Base-by-base conservation (phyloP, 2,329 filamentous ascomycete genomes). In the Curvularia lunata region DNA sequence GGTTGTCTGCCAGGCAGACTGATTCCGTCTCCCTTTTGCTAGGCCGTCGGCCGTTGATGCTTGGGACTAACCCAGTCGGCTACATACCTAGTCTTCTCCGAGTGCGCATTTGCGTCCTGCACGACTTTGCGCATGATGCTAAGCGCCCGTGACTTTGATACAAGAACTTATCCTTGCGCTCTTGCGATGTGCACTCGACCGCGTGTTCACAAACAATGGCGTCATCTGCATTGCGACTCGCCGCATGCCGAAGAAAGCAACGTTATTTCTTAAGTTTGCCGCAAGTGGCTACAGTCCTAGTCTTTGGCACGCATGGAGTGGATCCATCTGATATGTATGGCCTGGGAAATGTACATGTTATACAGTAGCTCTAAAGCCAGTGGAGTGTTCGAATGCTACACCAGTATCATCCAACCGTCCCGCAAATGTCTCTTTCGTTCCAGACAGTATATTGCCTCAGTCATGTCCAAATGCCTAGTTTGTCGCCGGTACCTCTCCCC, bases 1-100 rank as follows among this genome's bases (percentile, higher is more conserved):
- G 69, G 64, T 58, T 61, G 66, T 64, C 43, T 62, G 66, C 64
- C 70, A 70, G 74, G 72, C 71, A 68, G 69, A 70, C 72, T 75
- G 68, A 76, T 76, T 76, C 70, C 73, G 66, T 60, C 64, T 88
- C 91, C 86, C 85, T 91, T 92, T 86, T 85, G 91, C 87, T 85
- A 95, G 90, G 86, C 89, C 91, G 88, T 96, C 83, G 91, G 90
- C 87, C 85, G 68, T 81, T 96, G 91, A 94, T 86, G 91, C 88
- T 90, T 86, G 88, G 90, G 90, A 88, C 86, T 82, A 94, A 94
- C 91, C 73, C 68, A 76, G 93, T 94, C 86, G 83, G 83, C 87
- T 87, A 91, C 87, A 91, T 88, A 16, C 32, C 4, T 34, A 58
- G n/a, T 49, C 30, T 25, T 47, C 13, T 23, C 27, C 5, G n/a